Conservation (phyloP, 2,329 filamentous ascomycete genomes). For the Fusarium concolor region DNA sequence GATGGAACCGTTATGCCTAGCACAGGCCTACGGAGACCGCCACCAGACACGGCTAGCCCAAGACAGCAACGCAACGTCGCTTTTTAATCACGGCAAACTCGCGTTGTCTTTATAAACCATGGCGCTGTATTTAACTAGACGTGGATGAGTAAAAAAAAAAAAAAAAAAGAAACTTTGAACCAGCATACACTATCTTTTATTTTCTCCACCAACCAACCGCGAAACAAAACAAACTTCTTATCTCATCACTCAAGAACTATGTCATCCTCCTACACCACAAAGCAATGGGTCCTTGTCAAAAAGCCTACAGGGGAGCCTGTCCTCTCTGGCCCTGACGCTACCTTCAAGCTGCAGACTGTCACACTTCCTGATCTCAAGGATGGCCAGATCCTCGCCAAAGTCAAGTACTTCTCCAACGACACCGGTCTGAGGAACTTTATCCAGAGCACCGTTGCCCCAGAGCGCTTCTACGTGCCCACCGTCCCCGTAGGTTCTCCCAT, state of each 20-base stretch:
- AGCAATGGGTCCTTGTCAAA: constrained; percentile 48
- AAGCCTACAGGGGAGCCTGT: constrained; percentile 45
- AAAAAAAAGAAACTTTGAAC: neutral
- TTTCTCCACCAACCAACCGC: neutral
- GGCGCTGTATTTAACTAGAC: neutral
- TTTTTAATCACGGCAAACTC: constrained; percentile 14
- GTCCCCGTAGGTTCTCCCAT: constrained; percentile 46
- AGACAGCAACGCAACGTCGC: neutral
- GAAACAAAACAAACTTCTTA: constrained; percentile 16
- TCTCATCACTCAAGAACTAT: constrained; percentile 24
- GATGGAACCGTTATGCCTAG: constrained; percentile 19
- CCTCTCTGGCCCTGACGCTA: constrained; percentile 44
- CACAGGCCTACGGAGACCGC: constrained; percentile 22
- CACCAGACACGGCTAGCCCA: constrained; percentile 22
- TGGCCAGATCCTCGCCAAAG: constrained; percentile 46
- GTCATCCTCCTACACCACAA: constrained; percentile 45
- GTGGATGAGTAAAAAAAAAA: no score
- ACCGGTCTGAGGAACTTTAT: constrained; percentile 48
- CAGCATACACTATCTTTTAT: neutral
- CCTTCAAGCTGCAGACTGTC: constrained; percentile 43
- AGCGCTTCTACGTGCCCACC: constrained; percentile 47
- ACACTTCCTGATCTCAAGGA: constrained; percentile 43
- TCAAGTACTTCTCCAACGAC: constrained; percentile 48
- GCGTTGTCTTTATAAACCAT: constrained; percentile 22
- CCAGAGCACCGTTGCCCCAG: constrained; percentile 44